These are phyloP conservation scores for Chlamydomonas eustigma DNA, from an alignment of 139 green algal species.

Conservation along the genomic window DNA sequence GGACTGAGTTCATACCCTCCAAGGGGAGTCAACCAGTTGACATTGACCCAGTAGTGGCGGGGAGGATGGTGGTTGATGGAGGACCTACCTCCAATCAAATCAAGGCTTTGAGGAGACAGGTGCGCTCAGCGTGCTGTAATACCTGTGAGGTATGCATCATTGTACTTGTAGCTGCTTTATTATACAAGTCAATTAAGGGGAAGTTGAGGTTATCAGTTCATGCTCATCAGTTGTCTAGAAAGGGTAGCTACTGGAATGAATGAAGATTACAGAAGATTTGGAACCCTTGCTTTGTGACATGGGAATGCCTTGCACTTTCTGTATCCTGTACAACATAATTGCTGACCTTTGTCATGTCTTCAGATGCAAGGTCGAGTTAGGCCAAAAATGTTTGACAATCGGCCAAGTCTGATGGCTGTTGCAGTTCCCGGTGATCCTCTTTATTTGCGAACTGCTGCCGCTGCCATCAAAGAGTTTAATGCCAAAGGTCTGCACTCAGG, in stretches of 20 bases:
- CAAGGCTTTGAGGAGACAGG: not conserved
- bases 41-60: not conserved
- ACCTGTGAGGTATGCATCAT: too few species aligned
- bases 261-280: too few species aligned
- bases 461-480: slow-evolving; percentile 22
- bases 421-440: slow-evolving; percentile 5
- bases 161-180: too few species aligned
- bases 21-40: not conserved
- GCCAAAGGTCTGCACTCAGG: slow-evolving; percentile 8
- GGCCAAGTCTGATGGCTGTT: slow-evolving; percentile 9
- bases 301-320: too few species aligned
- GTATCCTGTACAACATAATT: too few species aligned
- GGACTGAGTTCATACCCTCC: not conserved
- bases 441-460: slow-evolving; percentile 19
- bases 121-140: too few species aligned
- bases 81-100: not conserved
- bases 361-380: not conserved
- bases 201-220: too few species aligned
- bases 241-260: too few species aligned
- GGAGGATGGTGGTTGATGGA: not conserved
- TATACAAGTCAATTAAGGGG: too few species aligned
- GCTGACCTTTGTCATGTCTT: too few species aligned
- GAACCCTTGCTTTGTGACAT: too few species aligned
- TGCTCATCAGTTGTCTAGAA: too few species aligned
- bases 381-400: not conserved